phyloP scores from a whole-genome alignment of 2,329 filamentous ascomycete genomes.

The Ceratocystis albifundus region DNA sequence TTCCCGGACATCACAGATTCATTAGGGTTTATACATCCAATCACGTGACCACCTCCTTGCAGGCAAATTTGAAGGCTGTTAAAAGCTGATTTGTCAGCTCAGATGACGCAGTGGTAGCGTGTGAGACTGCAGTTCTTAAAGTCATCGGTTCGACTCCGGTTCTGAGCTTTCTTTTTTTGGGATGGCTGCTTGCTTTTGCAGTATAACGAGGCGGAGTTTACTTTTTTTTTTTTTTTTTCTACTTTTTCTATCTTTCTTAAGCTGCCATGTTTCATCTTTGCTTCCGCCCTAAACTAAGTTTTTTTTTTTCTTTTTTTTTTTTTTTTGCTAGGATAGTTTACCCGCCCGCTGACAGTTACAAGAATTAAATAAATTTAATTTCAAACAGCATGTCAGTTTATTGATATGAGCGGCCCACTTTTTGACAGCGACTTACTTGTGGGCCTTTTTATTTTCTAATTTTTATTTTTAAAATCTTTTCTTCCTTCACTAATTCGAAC shows the following conservation, averaged over 20 bases:
- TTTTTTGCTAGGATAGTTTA: not conserved
- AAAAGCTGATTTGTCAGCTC: not conserved
- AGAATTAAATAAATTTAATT: too few species aligned
- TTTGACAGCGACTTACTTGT: too few species aligned
- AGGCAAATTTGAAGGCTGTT: not conserved
- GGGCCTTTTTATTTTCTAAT: too few species aligned
- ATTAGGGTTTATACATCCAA: too few species aligned
- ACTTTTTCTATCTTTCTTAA: not conserved
- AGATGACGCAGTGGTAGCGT: conserved; percentile 22
- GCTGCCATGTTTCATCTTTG: not conserved
- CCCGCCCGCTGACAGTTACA: not conserved
- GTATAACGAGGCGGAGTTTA: too few species aligned
- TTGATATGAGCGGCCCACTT: too few species aligned
- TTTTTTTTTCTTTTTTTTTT: not conserved
- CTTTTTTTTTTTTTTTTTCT: not conserved
- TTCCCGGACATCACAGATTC: too few species aligned
- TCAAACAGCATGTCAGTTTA: too few species aligned
- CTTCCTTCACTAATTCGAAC: too few species aligned
- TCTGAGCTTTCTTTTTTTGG: conserved; percentile 20
- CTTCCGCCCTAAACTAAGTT: not conserved
- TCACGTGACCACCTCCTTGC: not conserved
- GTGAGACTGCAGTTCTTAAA: conserved; percentile 23
- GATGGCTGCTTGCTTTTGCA: too few species aligned
- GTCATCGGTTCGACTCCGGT: conserved; percentile 23
- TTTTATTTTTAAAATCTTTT: too few species aligned